Evolutionary conservation across 176 grass and related monocot species (phyloP).

Genomic region (maize (Zea mays)): Zm-B73-REFERENCE-NAM-5.0 NC_050101.1:22535501-22536000

Average conservation of each 20-base stretch:
- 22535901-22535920: no score
- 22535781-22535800: neutral
- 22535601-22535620: slow-evolving; percentile 51
- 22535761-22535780: no score
- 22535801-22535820: slow-evolving; percentile 37
- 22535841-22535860: no score
- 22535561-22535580: slow-evolving; percentile 81
- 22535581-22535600: slow-evolving; percentile 68
- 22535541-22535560: slow-evolving; percentile 77
- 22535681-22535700: slow-evolving; percentile 55
- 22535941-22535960: no score
- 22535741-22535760: no score
- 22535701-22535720: slow-evolving; percentile 53
- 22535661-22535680: slow-evolving; percentile 51
- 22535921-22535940: no score
- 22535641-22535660: slow-evolving; percentile 56
- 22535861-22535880: no score
- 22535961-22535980: no score
- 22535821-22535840: slow-evolving; percentile 46
- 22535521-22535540: slow-evolving; percentile 64
- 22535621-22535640: slow-evolving; percentile 66
- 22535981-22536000: no score
- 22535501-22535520: slow-evolving; percentile 71
- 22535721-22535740: slow-evolving; percentile 17
- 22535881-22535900: no score